A percentile compares a stretch with the other conserved stretches of the same genome.
Evolutionary conservation across 106 monocot genomes (phyloP).

Genomic region (Dioscorea zingiberensis): DNA sequence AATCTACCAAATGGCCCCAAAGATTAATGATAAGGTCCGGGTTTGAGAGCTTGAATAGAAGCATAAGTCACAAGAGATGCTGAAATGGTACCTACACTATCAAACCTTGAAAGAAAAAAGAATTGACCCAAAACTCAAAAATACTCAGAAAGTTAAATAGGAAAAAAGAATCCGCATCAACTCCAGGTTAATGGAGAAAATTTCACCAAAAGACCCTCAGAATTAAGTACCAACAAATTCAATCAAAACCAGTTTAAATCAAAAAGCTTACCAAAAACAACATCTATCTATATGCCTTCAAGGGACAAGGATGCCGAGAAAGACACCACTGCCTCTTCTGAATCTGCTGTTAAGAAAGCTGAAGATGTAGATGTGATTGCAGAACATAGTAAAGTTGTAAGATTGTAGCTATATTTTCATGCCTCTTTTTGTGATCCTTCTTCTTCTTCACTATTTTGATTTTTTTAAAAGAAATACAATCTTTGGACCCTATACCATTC

Average conservation of each 20-base stretch:
- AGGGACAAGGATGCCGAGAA: too few relatives aligned
- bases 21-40: slow-evolving; percentile 94
- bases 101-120: slow-evolving; percentile 60
- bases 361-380: too few relatives aligned
- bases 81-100: slow-evolving; percentile 84
- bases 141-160: background rate
- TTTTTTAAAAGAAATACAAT: too few relatives aligned
- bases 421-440: too few relatives aligned
- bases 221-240: background rate
- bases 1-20: slow-evolving; percentile 94
- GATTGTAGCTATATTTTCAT: too few relatives aligned
- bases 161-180: background rate
- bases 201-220: too few relatives aligned
- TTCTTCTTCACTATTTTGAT: too few relatives aligned
- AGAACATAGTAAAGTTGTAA: too few relatives aligned
- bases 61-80: slow-evolving; percentile 84
- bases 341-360: too few relatives aligned
- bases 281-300: slow-evolving; percentile 88
- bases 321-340: too few relatives aligned
- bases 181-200: background rate
- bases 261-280: slow-evolving; percentile 39
- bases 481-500: too few relatives aligned
- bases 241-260: background rate
- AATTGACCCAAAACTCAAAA: background rate
- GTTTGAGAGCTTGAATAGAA: slow-evolving; percentile 80